Evolutionary conservation across 2,329 filamentous ascomycete species (phyloP).

Genomic region (Xylariales sp.): DNA sequence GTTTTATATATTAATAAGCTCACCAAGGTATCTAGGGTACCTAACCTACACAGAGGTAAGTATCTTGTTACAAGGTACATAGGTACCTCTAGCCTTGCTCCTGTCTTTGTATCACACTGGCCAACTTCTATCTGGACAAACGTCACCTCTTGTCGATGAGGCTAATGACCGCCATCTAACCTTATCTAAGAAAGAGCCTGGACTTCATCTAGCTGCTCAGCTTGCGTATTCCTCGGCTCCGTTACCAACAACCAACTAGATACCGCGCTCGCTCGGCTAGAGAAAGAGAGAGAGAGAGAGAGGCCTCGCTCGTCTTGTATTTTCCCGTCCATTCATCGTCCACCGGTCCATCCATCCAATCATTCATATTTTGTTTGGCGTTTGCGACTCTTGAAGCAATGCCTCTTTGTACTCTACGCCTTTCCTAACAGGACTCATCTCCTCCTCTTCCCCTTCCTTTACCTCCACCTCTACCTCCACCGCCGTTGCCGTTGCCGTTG

Average conservation of each 20-base stretch:
- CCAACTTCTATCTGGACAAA: background rate
- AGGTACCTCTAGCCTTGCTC: too few relatives aligned
- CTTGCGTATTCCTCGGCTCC: background rate
- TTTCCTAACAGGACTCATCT: slow-evolving; percentile 32
- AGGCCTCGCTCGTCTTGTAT: too few relatives aligned
- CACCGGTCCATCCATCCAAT: too few relatives aligned
- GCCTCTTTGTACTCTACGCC: slow-evolving; percentile 34
- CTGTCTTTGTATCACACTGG: too few relatives aligned
- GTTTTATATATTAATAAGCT: too few relatives aligned
- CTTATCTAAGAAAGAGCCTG: background rate
- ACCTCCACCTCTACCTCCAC: background rate
- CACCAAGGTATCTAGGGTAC: too few relatives aligned
- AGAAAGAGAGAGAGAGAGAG: too few relatives aligned
- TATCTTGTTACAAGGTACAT: too few relatives aligned
- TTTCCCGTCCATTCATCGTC: too few relatives aligned
- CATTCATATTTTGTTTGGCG: background rate
- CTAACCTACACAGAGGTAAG: too few relatives aligned
- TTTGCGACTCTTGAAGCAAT: slow-evolving; percentile 33
- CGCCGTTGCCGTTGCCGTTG: background rate
- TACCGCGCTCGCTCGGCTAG: too few relatives aligned
- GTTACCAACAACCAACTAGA: background rate
- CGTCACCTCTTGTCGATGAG: slow-evolving; percentile 4
- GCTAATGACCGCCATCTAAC: background rate
- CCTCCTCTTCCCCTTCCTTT: slow-evolving; percentile 1
- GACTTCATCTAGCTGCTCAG: background rate